Conservation (phyloP, 176 grass and related monocot species). For the Bonia amplexicaulis region DNA sequence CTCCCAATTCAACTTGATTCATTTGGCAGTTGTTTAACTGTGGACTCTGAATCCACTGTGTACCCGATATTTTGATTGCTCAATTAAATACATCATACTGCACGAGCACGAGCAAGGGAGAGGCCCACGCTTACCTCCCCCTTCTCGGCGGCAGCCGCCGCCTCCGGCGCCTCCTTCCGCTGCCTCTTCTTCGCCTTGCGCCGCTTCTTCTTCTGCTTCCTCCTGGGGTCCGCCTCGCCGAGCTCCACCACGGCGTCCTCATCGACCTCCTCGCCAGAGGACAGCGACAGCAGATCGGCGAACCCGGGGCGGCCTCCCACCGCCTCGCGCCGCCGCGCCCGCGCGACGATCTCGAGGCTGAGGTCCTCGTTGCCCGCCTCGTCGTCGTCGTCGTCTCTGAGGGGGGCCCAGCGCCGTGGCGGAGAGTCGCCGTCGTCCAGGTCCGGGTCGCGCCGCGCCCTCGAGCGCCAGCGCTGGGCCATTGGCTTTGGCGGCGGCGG, state of each 20-base stretch:
- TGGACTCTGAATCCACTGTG: not conserved
- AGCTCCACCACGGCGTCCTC: constrained; percentile 32
- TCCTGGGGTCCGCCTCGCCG: constrained; percentile 18
- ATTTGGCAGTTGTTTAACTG: not conserved
- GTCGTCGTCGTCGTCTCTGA: constrained; percentile 49
- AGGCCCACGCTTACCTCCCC: not conserved
- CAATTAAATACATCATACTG: not conserved
- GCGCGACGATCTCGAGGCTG: constrained; percentile 66
- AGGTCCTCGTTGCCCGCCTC: constrained; percentile 79
- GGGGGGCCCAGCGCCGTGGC: not conserved
- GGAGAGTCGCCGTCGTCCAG: constrained; percentile 10
- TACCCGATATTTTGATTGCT: not conserved
- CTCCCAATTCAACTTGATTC: not conserved
- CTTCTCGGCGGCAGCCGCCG: not conserved
- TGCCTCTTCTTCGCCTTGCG: constrained; percentile 42
- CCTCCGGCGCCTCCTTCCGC: constrained; percentile 24
- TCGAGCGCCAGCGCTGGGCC: constrained; percentile 39
- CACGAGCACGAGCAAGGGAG: not conserved
- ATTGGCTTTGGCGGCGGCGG: constrained; percentile 20
- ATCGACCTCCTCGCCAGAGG: constrained; percentile 37
- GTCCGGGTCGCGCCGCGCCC: constrained; percentile 38
- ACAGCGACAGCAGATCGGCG: not conserved
- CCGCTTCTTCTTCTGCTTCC: constrained; percentile 48
- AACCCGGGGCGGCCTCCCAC: not conserved
- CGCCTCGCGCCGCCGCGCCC: constrained; percentile 38